These are phyloP conservation scores for Hemileia vastatrix DNA, from an alignment of 1,284 basidiomycete genomes.

Conservation along the genomic window DNA sequence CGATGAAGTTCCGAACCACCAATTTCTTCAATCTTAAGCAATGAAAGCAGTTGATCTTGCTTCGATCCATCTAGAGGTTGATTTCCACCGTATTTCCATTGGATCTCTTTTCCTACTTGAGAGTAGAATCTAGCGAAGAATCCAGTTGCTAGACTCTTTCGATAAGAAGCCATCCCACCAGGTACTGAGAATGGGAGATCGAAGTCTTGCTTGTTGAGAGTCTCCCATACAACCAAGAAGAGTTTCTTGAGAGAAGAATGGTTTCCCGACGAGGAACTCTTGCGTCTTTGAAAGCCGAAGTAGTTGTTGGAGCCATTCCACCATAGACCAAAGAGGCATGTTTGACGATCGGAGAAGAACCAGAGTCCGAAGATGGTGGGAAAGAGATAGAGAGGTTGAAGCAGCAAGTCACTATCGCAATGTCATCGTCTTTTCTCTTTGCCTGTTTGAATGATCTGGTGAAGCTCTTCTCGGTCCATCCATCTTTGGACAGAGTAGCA, in stretches of 20 bases:
- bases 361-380: not conserved
- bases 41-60: not conserved
- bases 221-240: conserved; percentile 18
- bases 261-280: conserved; percentile 26
- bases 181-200: conserved; percentile 42
- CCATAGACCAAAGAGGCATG: conserved; percentile 41
- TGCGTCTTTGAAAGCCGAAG: conserved; percentile 32
- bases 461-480: conserved; percentile 31
- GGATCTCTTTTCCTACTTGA: conserved; percentile 30
- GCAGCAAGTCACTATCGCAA: conserved; percentile 45
- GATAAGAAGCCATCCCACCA: conserved; percentile 45
- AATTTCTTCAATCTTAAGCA: conserved; percentile 31
- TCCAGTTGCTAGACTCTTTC: conserved; percentile 42
- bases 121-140: conserved; percentile 45
- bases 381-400: conserved; percentile 27
- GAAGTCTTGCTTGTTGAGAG: conserved; percentile 33
- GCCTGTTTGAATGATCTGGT: conserved; percentile 45
- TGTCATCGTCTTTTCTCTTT: conserved; percentile 46
- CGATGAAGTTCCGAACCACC: conserved; percentile 28
- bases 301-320: conserved; percentile 43
- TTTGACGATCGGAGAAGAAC: conserved; percentile 27
- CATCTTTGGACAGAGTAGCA: not conserved
- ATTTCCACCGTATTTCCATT: conserved; percentile 7
- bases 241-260: conserved; percentile 14
- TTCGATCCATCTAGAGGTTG: conserved; percentile 3